Base-by-base conservation (phyloP, 306 rosid species). In the Trichosanthes cucumerina region DNA sequence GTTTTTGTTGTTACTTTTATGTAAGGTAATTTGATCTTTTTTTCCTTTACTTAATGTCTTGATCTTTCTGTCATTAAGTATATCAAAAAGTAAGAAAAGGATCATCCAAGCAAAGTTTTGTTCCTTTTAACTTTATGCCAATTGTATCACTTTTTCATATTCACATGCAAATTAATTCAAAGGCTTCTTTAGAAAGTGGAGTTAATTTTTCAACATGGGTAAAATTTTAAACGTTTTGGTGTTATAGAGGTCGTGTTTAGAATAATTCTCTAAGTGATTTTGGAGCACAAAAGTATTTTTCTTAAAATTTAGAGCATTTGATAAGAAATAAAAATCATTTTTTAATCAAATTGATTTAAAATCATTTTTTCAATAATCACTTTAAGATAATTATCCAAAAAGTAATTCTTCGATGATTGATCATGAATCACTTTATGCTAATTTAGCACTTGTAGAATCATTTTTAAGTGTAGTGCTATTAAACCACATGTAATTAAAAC, bases 101-200 rank as follows among this genome's bases (percentile, higher is more conserved):
- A 13, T 26, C 36, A 26, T 24, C 34, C 65, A 58, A 58, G 64
- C 34, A 59, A 33, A 39, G 74, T 19, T 68, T 68, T 39, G 50
- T 62, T 62, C 69, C 69, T 62, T 62, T 62, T 62, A 62, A 62
- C 75, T 68, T 68, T 68, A 68, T 39, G 52, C 75, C 75, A 68
- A 39, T 68, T 43, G 75, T 68, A 39, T n/a, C 9, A 9, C 75
- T 41, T 68, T 68, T 38, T 14, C 7, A 39, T 4, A 68, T 68
- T 68, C 53, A 9, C 75, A 68, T 39, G 75, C 53, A 68, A 34
- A 21, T 31, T 23, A n/a, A n/a, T 14, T 38, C 47, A 68, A 19
- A 38, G 49, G 74, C 74, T 68, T 68, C 16, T 68, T 39, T 41
- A 39, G 7, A 36, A 68, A 21, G 50, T 68, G 46, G 33, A 39